These are phyloP conservation scores for Fusarium sp. DNA, from an alignment of 2,329 filamentous ascomycete genomes.

Conservation along the genomic window DNA sequence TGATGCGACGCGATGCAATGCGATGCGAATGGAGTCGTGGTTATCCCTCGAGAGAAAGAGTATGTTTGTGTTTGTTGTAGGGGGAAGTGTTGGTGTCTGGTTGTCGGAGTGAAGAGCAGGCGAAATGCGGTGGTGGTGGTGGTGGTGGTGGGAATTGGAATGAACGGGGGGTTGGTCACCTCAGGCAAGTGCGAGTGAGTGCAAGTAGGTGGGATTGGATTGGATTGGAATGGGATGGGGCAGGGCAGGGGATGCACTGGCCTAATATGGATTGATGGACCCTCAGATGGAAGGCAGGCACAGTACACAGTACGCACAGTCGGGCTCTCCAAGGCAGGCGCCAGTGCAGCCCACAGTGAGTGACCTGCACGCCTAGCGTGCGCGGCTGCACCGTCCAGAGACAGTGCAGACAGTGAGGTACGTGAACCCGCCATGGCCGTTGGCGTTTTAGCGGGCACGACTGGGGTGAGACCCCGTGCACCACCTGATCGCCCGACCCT, in stretches of 20 bases:
- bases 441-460: conserved; percentile 18
- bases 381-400: conserved; percentile 21
- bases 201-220: conserved; percentile 22
- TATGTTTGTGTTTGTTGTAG: conserved; percentile 41
- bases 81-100: conserved; percentile 29
- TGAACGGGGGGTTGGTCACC: conserved; percentile 40
- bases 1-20: not conserved
- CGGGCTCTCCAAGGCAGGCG: not conserved
- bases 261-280: conserved; percentile 40
- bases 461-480: conserved; percentile 24
- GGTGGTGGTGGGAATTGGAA: conserved; percentile 41
- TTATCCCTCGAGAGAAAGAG: conserved; percentile 10
- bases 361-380: conserved; percentile 3
- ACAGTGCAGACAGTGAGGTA: conserved; percentile 29
- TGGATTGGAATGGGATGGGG: conserved; percentile 35
- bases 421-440: conserved; percentile 26
- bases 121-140: conserved; percentile 39
- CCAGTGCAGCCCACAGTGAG: not conserved
- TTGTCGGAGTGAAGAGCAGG: conserved; percentile 40
- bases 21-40: conserved; percentile 8
- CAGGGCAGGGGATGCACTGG: conserved; percentile 37
- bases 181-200: conserved; percentile 6
- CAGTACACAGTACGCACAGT: not conserved
- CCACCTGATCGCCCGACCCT: conserved; percentile 30
- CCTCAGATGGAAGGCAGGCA: conserved; percentile 21